Evolutionary conservation across 2,329 filamentous ascomycete genomes (phyloP).

Genomic region (Exophiala alcalophila): DNA sequence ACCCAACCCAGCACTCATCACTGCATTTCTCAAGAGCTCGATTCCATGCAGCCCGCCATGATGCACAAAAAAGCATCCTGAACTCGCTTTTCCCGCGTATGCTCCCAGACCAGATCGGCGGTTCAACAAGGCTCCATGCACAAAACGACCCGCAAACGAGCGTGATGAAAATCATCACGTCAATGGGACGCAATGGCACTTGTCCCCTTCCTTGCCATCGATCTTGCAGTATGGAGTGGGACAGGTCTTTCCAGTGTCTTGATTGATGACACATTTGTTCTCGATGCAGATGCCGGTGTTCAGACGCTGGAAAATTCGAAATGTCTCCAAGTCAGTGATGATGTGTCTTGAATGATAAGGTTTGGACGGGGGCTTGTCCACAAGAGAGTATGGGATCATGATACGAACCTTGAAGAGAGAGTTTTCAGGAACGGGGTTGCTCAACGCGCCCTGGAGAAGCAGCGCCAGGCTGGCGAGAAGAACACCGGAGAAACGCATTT

Average conservation of each 20-base stretch:
- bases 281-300: conserved; percentile 13
- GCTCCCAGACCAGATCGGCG: too few species aligned
- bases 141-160: too few species aligned
- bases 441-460: conserved; percentile 4
- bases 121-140: too few species aligned
- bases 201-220: conserved; percentile 9
- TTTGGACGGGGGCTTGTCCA: too few species aligned
- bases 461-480: conserved; percentile 12
- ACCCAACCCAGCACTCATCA: not conserved
- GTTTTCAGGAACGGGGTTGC: conserved; percentile 7
- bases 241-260: conserved; percentile 10
- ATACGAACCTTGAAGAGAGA: too few species aligned
- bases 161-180: conserved; percentile 6
- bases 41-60: too few species aligned
- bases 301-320: not conserved
- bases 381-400: too few species aligned
- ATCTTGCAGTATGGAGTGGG: conserved; percentile 7
- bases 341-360: not conserved
- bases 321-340: too few species aligned
- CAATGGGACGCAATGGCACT: conserved; percentile 12
- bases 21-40: too few species aligned
- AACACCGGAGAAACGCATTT: conserved; percentile 10
- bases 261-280: conserved; percentile 8
- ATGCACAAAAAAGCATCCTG: too few species aligned
- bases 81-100: too few species aligned